Evolutionary conservation across 805 yeast genomes (phyloP).

Genomic region (Starmerella etchellsii): DNA sequence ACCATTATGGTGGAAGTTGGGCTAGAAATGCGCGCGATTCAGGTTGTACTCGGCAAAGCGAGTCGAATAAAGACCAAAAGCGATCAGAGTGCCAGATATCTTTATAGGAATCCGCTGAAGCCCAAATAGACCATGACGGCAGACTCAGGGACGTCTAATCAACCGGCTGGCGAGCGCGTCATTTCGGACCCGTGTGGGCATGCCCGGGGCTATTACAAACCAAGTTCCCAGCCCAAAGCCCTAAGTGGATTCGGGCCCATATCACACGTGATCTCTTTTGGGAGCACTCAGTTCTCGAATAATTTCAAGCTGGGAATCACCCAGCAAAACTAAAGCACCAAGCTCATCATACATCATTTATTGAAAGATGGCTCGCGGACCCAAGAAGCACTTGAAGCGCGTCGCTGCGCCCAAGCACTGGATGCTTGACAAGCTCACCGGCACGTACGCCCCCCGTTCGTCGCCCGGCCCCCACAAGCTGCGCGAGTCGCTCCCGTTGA

Average conservation of each 20-base stretch:
- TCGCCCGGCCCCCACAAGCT: slow-evolving; percentile 99
- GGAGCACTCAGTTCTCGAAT: slow-evolving; percentile 18
- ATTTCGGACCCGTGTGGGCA: too few species aligned
- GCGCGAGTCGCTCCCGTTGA: slow-evolving; percentile 94
- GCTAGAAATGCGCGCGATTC: too few species aligned
- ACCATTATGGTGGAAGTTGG: too few species aligned
- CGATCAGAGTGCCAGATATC: too few species aligned
- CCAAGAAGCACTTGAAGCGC: slow-evolving; percentile 96
- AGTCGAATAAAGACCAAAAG: too few species aligned
- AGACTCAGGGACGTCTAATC: too few species aligned
- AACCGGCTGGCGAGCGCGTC: too few species aligned
- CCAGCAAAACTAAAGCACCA: slow-evolving; percentile 1
- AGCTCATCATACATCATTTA: slow-evolving; percentile 4
- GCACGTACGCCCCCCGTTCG: slow-evolving; percentile 99
- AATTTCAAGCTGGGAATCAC: too few species aligned
- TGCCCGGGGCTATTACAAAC: too few species aligned
- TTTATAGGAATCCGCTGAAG: neutral
- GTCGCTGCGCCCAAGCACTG: slow-evolving; percentile 99
- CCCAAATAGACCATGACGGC: too few species aligned
- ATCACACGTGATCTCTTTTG: slow-evolving; percentile 11
- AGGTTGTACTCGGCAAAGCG: too few species aligned
- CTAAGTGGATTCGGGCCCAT: neutral
- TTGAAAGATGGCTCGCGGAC: slow-evolving; percentile 37
- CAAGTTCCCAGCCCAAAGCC: too few species aligned
- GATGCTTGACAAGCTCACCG: slow-evolving; percentile 99